phyloP scores from a whole-genome alignment of 768 basidiomycete species.

The Macrolepiota albuminosa region DNA sequence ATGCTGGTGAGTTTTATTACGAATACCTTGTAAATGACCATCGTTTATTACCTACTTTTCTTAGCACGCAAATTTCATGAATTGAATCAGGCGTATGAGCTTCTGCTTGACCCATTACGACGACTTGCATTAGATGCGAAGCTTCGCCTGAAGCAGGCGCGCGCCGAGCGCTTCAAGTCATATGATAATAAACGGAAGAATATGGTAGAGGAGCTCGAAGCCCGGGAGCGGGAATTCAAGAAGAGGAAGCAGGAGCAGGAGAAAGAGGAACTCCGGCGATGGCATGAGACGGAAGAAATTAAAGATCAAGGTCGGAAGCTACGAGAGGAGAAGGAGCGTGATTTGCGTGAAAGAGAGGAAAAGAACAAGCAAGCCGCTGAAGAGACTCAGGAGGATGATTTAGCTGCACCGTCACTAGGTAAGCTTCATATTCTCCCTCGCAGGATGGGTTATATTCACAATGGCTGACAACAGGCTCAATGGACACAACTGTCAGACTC shows the following conservation, averaged over 20 bases:
- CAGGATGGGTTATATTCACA: conserved; percentile 3
- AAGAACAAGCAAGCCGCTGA: conserved; percentile 29
- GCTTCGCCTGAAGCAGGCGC: conserved; percentile 63
- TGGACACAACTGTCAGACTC: conserved; percentile 73
- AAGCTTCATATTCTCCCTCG: conserved; percentile 11
- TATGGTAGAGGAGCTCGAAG: conserved; percentile 75
- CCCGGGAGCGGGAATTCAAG: conserved; percentile 72
- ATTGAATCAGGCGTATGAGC: conserved; percentile 74
- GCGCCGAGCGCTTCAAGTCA: conserved; percentile 61
- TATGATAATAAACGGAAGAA: conserved; percentile 72
- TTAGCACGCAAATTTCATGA: conserved; percentile 79
- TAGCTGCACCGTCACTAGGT: conserved; percentile 59
- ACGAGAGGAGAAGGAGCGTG: conserved; percentile 62
- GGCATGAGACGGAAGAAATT: conserved; percentile 64
- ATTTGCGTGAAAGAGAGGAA: conserved; percentile 38
- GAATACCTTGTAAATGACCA: neutral
- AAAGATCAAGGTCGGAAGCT: conserved; percentile 70
- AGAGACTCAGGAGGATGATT: conserved; percentile 31
- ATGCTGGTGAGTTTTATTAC: conserved; percentile 50
- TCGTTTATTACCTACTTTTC: neutral
- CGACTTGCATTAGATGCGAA: conserved; percentile 79
- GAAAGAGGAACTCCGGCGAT: conserved; percentile 47
- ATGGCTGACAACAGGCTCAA: conserved; percentile 35
- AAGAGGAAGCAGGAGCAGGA: conserved; percentile 61
- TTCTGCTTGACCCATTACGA: conserved; percentile 75